Conservation (phyloP, 768 basidiomycete species). For the Leccinum variicolor region DNA sequence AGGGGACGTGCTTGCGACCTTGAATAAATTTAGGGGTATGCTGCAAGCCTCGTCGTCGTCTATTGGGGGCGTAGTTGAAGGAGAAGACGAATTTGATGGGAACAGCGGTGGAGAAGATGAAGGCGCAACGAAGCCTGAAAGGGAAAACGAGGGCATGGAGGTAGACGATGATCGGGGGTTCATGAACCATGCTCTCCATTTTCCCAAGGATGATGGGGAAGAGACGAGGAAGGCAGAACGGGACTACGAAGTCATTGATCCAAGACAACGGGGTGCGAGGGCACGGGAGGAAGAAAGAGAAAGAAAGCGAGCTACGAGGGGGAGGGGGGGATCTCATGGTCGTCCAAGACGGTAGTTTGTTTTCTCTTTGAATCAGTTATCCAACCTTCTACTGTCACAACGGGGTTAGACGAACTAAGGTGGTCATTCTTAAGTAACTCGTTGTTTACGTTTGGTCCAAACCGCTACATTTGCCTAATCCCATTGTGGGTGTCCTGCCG, state of each 20-base stretch:
- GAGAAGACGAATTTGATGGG: slow-evolving; percentile 17
- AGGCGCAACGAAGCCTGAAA: slow-evolving; percentile 19
- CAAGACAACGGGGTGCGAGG: slow-evolving; percentile 63
- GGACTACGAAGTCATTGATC: slow-evolving; percentile 90
- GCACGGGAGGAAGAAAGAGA: slow-evolving; percentile 80
- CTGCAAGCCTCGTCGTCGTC: slow-evolving; percentile 44
- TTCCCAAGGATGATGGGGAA: slow-evolving; percentile 77
- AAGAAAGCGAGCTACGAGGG: slow-evolving; percentile 42
- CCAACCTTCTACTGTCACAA: neutral
- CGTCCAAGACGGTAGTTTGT: slow-evolving; percentile 22
- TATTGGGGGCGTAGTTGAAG: slow-evolving; percentile 25
- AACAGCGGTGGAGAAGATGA: slow-evolving; percentile 6
- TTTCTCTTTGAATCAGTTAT: neutral
- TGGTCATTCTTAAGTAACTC: no score
- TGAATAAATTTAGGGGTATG: slow-evolving; percentile 70
- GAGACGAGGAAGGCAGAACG: slow-evolving; percentile 74
- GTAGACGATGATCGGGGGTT: slow-evolving; percentile 78
- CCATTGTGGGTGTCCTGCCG: neutral
- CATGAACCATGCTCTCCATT: slow-evolving; percentile 65
- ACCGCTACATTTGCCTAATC: no score
- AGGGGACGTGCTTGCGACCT: slow-evolving; percentile 60
- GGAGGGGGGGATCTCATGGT: slow-evolving; percentile 15
- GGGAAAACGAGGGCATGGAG: slow-evolving; percentile 58
- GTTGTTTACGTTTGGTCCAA: no score
- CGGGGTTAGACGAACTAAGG: no score